Base-by-base conservation (phyloP, 2,329 filamentous ascomycete species). In the Lecanoromycetidae sp. region DNA sequence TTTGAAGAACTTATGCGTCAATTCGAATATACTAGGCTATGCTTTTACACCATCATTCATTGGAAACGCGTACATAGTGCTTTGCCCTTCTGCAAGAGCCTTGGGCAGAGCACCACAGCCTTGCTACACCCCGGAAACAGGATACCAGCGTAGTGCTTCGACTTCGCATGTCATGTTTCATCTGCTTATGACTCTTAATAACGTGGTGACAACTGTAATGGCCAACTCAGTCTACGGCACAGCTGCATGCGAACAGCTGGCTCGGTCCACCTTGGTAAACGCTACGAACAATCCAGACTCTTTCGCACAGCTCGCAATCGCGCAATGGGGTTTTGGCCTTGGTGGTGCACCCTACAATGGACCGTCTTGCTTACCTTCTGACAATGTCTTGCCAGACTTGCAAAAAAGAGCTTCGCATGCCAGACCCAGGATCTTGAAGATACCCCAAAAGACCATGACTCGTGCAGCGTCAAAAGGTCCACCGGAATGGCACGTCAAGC, bases 261-360 rank as follows among this genome's bases (percentile, higher is more conserved):
- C 20, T 2, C 25, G 19, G 7, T 43, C 45, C 7, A 35, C 37
- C 8, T 6, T 15, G 4, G 19, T n/a, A n/a, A n/a, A 34, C 6
- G 15, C 45, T 3, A 35, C 37, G 8, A 33, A 23, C 27, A 43
- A 48, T 35, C 20, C 45, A 12, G 45, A 48, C 30, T 42, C 36
- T 19, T 48, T 41, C 32, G 45, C 45, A n/a, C 45, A 48, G 23
- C 36, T 48, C 20, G 45, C 37, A 13, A 48, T 48, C 17, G 45
- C 45, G 8, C 45, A 48, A 34, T 48, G 45, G 45, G 45, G 9
- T 15, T 48, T 42, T 22, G 45, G 45, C 9, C 19, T 48, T 13
- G 45, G 45, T 10, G 37, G 37, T 15, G 20, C 37, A 15, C 38
- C 45, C 5, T 48, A 48, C 17, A 2, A 27, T 34, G 45, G 45